phyloP scores from a whole-genome alignment of 306 rosid genomes.

The Rubus parviflorus region DNA sequence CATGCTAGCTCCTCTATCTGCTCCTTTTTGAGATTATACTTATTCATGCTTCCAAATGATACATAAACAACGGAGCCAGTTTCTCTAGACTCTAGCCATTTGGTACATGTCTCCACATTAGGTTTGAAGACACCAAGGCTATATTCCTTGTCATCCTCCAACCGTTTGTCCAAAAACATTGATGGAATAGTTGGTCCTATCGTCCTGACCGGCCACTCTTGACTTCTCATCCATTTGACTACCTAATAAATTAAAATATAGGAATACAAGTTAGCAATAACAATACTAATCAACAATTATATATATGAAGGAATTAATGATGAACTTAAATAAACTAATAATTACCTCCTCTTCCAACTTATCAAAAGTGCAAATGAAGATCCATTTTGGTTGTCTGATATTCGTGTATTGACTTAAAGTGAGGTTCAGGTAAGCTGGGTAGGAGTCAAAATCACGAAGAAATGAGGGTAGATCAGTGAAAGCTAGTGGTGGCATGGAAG shows the following conservation, averaged over 20 bases:
- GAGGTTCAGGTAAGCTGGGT: neutral
- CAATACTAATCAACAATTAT: neutral
- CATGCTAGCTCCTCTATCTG: slow-evolving; percentile 26
- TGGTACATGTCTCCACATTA: neutral
- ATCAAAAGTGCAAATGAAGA: slow-evolving; percentile 13
- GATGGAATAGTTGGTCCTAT: slow-evolving; percentile 36
- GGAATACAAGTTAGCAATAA: too few relatives aligned
- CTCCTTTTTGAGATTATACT: neutral
- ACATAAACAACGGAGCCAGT: slow-evolving; percentile 22
- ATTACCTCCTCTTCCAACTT: slow-evolving; percentile 9
- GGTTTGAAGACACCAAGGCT: slow-evolving; percentile 15
- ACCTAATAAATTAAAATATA: neutral
- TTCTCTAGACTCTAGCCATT: slow-evolving; percentile 29
- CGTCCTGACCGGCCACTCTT: slow-evolving; percentile 22
- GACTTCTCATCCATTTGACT: slow-evolving; percentile 8
- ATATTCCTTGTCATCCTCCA: slow-evolving; percentile 11
- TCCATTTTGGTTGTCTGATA: slow-evolving; percentile 11
- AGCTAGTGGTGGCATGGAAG: slow-evolving; percentile 20
- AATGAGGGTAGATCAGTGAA: slow-evolving; percentile 29
- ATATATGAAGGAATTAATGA: neutral
- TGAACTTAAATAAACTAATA: too few relatives aligned
- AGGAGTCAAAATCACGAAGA: neutral
- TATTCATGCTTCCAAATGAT: slow-evolving; percentile 26
- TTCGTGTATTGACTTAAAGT: neutral
- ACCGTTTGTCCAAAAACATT: slow-evolving; percentile 17